Base-by-base conservation (phyloP, 2,329 filamentous ascomycete genomes). In the Colletotrichum lindemuthianum region DNA sequence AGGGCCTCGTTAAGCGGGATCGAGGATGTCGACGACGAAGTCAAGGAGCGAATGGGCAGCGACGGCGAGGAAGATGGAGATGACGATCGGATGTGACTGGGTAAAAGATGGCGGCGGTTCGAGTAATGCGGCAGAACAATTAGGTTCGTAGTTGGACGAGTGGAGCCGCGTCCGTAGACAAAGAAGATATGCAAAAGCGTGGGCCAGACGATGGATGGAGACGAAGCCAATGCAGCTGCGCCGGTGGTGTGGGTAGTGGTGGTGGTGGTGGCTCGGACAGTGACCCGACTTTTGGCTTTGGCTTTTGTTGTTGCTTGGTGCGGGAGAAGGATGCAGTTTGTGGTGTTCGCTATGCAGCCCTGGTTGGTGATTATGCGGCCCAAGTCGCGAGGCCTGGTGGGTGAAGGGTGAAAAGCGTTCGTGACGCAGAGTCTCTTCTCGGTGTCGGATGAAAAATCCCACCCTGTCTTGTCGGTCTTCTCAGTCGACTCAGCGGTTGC, bases 71-170 rank as follows among this genome's bases (percentile, higher is more conserved):
- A 44, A 8, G 61, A 45, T 37, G 34, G 37, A 32, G 44, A 44
- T 8, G 61, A 45, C 41, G 58, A 41, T 33, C 49, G 44, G 51
- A 41, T 60, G 49, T 49, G 44, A 36, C 24, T 54, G 37, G 44
- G 34, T 37, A 45, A 49, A 41, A 58, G 41, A 37, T 24, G 49
- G 44, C 52, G 59, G 37, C 43, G 54, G 39, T 16, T 51, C 39
- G 52, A 55, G 49, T 63, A 36, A 59, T 48, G 52, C 59, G 59
- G 43, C 52, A 48, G 37, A 24, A 63, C 43, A 52, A 45, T 63
- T 53, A 65, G 53, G 59, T 65, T 65, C 63, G 63, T 52, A 48
- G 53, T 52, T 48, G 44, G 59, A 16, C 39, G 52, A 40, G 63
- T 63, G 63, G 63, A 51, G 59, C 60, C 52, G 41, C 41, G 63